A percentile compares a stretch with the other conserved stretches of the same genome.
Conservation (phyloP, 2,329 filamentous ascomycete genomes). For the Colletotrichum sp. region DNA sequence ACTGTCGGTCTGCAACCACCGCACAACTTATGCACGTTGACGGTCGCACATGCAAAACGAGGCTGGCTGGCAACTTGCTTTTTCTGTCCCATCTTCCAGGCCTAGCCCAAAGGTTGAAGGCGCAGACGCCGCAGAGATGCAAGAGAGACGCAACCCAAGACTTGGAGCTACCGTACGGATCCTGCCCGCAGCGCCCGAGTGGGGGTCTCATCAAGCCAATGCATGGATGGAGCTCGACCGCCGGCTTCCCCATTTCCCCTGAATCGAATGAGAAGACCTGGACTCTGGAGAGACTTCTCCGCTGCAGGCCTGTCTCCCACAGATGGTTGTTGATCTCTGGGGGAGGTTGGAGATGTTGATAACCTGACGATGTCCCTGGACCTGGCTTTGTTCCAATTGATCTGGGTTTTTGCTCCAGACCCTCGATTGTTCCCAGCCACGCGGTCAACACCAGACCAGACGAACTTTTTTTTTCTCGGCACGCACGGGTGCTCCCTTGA, state of each 20-base stretch:
- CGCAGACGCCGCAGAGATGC: not conserved
- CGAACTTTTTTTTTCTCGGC: not conserved
- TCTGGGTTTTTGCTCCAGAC: not conserved
- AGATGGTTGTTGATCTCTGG: not conserved
- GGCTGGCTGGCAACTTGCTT: conserved; percentile 15
- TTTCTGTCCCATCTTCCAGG: not conserved
- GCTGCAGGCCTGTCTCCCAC: not conserved
- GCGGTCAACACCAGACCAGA: not conserved
- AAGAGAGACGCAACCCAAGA: not conserved
- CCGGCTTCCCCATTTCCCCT: conserved; percentile 4
- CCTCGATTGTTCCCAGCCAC: not conserved
- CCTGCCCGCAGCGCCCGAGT: conserved; percentile 8
- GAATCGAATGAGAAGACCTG: not conserved
- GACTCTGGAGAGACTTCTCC: not conserved
- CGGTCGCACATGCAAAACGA: conserved; percentile 19
- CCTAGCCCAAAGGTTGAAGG: not conserved
- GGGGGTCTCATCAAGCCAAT: conserved; percentile 1
- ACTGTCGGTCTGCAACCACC: conserved; percentile 10
- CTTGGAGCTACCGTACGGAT: conserved; percentile 7
- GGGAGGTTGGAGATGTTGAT: conserved; percentile 14
- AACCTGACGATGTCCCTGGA: not conserved
- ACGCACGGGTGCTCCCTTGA: conserved; percentile 9
- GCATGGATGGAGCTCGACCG: not conserved
- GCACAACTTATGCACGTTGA: conserved; percentile 15
- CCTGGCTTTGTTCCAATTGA: not conserved